These are phyloP conservation scores for Eimeria maxima DNA, from an alignment of 169 alveolate species.

Conservation along the genomic window DNA sequence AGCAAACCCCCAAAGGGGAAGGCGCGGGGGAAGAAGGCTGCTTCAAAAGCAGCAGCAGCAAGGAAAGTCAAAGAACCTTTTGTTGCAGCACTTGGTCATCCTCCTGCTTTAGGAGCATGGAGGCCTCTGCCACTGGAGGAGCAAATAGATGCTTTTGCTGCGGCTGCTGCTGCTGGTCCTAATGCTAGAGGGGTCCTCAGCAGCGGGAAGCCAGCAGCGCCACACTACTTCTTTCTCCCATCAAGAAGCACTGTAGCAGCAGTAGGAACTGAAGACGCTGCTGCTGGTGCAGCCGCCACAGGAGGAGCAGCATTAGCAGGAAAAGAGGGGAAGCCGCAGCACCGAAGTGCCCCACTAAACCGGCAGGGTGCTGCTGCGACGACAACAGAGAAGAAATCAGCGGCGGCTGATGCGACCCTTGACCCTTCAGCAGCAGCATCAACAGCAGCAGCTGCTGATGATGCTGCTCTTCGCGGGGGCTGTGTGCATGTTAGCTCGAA, in stretches of 20 bases:
- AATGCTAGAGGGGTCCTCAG: background rate
- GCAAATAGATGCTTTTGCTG: constrained; percentile 13
- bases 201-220: constrained; percentile 35
- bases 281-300: background rate
- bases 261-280: background rate
- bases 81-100: background rate
- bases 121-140: constrained; percentile 2
- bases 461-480: background rate
- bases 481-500: background rate
- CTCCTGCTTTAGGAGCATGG: constrained; percentile 16
- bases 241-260: background rate
- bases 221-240: background rate
- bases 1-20: background rate
- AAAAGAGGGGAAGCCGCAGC: background rate
- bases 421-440: constrained; percentile 5
- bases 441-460: constrained; percentile 1
- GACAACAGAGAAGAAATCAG: background rate
- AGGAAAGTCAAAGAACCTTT: background rate
- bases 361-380: background rate
- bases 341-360: background rate
- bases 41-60: background rate
- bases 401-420: background rate
- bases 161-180: background rate
- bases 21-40: background rate
- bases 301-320: background rate